Percentiles rank a stretch among this genome's conserved stretches.
Evolutionary conservation across 2,329 filamentous ascomycete species (phyloP).

Genomic region (Sclerotinia trifoliorum): DNA sequence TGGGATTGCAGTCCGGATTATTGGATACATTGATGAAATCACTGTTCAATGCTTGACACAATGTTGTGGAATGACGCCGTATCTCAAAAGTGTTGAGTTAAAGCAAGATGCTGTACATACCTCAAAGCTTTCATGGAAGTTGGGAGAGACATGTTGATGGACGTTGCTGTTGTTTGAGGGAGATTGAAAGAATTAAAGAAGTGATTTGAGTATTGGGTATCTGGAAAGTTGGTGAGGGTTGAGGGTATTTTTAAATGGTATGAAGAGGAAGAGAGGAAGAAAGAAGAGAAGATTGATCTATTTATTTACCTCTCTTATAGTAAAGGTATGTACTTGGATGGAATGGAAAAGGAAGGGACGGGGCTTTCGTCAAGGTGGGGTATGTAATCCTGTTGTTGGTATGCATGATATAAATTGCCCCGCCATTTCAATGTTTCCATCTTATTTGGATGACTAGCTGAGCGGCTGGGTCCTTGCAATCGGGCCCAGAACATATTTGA

Average conservation of each 20-base stretch:
- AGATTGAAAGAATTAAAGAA: not conserved
- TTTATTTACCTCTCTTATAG: not conserved
- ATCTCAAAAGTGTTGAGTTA: not conserved
- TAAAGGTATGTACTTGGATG: not conserved
- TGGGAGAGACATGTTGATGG: conserved; percentile 42
- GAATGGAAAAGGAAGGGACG: conserved; percentile 14
- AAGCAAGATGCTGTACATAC: conserved; percentile 43
- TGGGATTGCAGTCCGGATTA: too few relatives aligned
- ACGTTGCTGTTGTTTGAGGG: conserved; percentile 10
- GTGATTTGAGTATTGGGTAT: not conserved
- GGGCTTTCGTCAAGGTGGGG: conserved; percentile 1
- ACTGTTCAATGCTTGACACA: not conserved
- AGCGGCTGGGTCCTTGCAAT: conserved; percentile 14
- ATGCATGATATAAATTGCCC: conserved; percentile 9
- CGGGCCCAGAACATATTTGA: not conserved
- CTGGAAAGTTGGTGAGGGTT: not conserved
- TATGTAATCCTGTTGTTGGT: conserved; percentile 8
- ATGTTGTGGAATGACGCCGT: not conserved
- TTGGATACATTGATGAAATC: too few relatives aligned
- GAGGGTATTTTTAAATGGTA: conserved; percentile 3
- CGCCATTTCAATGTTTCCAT: conserved; percentile 8
- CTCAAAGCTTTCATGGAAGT: conserved; percentile 57
- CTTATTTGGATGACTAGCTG: not conserved
- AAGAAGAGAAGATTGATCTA: not conserved
- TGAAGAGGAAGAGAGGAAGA: not conserved